phyloP scores from a whole-genome alignment of 257 asterid species.

The Nemophila menziesii region DNA sequence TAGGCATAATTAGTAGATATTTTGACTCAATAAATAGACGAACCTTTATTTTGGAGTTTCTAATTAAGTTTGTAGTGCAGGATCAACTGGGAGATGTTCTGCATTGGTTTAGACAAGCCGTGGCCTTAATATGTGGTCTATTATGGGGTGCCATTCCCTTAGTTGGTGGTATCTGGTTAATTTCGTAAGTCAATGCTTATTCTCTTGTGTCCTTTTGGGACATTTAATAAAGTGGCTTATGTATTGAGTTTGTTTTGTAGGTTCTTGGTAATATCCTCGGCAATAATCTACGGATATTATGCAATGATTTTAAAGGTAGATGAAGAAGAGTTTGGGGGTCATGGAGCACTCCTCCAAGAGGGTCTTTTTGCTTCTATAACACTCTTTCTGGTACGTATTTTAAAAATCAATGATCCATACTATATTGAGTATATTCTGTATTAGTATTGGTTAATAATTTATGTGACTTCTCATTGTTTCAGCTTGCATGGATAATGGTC shows the following conservation, averaged over 20 bases:
- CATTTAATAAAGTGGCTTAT: not conserved
- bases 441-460: not conserved
- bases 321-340: conserved; percentile 97
- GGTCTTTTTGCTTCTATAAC: conserved; percentile 85
- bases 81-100: conserved; percentile 88
- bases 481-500: conserved; percentile 86
- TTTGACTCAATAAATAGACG: not conserved
- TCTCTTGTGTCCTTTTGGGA: not conserved
- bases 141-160: conserved; percentile 92
- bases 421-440: not conserved
- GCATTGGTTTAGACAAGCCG: conserved; percentile 91
- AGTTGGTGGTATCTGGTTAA: conserved; percentile 82
- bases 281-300: conserved; percentile 71
- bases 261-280: conserved; percentile 64
- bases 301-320: conserved; percentile 62
- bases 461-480: conserved; percentile 13
- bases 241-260: conserved; percentile 24
- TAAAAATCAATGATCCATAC: not conserved
- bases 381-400: conserved; percentile 65
- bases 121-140: conserved; percentile 66
- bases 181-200: conserved; percentile 44
- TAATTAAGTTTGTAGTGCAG: conserved; percentile 28
- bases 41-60: not conserved
- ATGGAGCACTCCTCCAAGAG: conserved; percentile 86
- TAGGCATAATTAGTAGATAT: not conserved